These are phyloP conservation scores for Pulicaria dysenterica DNA, from an alignment of 129 eudicot species.

Conservation along the genomic window DNA sequence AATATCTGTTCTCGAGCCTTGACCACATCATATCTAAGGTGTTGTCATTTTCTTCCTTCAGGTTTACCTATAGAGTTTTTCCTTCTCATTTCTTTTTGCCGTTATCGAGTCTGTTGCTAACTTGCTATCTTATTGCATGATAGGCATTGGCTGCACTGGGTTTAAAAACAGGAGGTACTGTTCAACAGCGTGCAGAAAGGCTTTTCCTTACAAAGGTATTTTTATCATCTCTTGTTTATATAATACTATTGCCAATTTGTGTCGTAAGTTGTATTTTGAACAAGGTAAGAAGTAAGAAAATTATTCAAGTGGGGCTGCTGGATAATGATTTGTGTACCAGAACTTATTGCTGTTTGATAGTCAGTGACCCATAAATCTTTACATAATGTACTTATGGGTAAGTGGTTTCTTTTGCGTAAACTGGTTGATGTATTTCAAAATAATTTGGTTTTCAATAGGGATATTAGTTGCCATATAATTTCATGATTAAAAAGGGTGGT, in stretches of 20 bases:
- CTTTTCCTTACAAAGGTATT: constrained; percentile 89
- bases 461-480: background rate
- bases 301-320: background rate
- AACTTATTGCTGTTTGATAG: too few relatives aligned
- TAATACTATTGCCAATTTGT: background rate
- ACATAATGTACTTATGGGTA: too few relatives aligned
- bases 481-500: background rate
- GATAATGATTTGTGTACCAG: too few relatives aligned
- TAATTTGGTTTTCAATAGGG: background rate
- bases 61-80: too few relatives aligned
- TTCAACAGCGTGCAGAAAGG: constrained; percentile 98
- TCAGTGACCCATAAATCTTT: too few relatives aligned
- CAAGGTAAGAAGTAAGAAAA: background rate
- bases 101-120: background rate
- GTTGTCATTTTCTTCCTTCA: too few relatives aligned
- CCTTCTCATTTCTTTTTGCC: too few relatives aligned
- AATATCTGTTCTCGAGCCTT: background rate
- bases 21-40: too few relatives aligned
- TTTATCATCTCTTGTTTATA: background rate
- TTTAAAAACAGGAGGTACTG: constrained; percentile 92
- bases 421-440: background rate
- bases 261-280: background rate
- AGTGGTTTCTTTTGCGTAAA: too few relatives aligned
- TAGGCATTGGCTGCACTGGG: constrained; percentile 93
- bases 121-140: constrained; percentile 11